Percentiles rank a stretch among this genome's conserved stretches.
These are phyloP conservation scores for Didymella pinodella DNA, from an alignment of 2,329 filamentous ascomycete genomes.

Conservation along the genomic window DNA sequence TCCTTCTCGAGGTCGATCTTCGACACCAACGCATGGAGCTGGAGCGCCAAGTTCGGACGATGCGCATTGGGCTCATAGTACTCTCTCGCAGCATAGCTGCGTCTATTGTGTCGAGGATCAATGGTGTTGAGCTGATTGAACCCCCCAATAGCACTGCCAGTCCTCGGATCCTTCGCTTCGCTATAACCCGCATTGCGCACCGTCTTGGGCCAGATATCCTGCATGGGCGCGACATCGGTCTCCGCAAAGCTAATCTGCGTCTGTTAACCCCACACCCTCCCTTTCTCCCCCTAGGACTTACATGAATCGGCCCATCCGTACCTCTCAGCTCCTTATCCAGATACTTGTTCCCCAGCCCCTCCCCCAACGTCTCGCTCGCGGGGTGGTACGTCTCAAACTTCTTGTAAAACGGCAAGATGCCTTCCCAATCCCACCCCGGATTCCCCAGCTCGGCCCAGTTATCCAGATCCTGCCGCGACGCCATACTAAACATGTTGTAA, in stretches of 20 bases:
- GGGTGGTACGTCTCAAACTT: conserved; percentile 49
- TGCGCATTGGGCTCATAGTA: conserved; percentile 48
- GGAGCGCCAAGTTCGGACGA: conserved; percentile 57
- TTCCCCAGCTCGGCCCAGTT: conserved; percentile 54
- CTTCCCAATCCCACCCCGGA: conserved; percentile 49
- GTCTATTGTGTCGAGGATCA: conserved; percentile 33
- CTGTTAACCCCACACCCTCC: conserved; percentile 4
- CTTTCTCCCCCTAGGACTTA: conserved; percentile 10
- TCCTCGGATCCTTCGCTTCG: conserved; percentile 35
- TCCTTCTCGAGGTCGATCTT: conserved; percentile 57
- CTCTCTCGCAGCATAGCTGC: conserved; percentile 49
- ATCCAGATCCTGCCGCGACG: conserved; percentile 43
- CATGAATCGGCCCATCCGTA: conserved; percentile 37
- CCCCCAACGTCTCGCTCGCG: conserved; percentile 27
- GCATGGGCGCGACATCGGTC: conserved; percentile 31
- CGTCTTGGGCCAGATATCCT: conserved; percentile 41
- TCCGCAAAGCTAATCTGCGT: conserved; percentile 34
- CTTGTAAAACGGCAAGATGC: conserved; percentile 46
- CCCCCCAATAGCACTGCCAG: conserved; percentile 40
- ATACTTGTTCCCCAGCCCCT: conserved; percentile 37
- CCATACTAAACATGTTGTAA: conserved; percentile 42
- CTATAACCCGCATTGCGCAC: conserved; percentile 37
- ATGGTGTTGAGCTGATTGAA: conserved; percentile 44
- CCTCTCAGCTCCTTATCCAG: conserved; percentile 35
- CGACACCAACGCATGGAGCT: conserved; percentile 58